phyloP scores from a whole-genome alignment of 345 rosid species.

The Clausena lansium region DNA sequence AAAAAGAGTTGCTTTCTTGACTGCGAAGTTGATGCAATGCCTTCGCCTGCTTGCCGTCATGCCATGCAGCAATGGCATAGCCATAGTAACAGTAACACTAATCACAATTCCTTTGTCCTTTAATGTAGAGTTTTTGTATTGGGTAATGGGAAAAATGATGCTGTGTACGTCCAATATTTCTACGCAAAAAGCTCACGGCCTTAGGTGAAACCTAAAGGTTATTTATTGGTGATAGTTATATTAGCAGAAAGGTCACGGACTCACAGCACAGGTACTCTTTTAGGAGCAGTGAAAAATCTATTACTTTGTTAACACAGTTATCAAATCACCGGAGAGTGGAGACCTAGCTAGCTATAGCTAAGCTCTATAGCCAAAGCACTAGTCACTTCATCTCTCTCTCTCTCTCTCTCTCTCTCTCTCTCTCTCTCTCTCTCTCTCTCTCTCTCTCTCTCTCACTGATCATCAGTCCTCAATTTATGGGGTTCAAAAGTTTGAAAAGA shows the following conservation, averaged over 20 bases:
- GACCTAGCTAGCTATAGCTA: too few relatives aligned
- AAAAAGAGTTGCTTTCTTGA: not conserved
- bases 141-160: too few relatives aligned
- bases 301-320: not conserved
- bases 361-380: not conserved
- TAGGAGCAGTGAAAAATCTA: not conserved
- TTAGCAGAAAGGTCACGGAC: too few relatives aligned
- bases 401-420: too few relatives aligned
- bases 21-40: not conserved
- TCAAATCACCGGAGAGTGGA: not conserved
- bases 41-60: not conserved
- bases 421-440: too few relatives aligned
- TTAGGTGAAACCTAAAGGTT: not conserved
- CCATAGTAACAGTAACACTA: too few relatives aligned
- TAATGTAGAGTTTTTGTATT: not conserved
- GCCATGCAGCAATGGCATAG: too few relatives aligned
- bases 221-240: too few relatives aligned
- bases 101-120: not conserved
- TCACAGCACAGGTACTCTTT: too few relatives aligned
- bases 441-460: not conserved
- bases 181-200: slow-evolving; percentile 4
- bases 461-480: not conserved
- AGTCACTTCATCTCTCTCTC: not conserved
- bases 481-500: not conserved
- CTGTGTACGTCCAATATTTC: not conserved